Evolutionary conservation across 176 grass and related monocot species (phyloP).

Genomic region (Zea mays): DNA sequence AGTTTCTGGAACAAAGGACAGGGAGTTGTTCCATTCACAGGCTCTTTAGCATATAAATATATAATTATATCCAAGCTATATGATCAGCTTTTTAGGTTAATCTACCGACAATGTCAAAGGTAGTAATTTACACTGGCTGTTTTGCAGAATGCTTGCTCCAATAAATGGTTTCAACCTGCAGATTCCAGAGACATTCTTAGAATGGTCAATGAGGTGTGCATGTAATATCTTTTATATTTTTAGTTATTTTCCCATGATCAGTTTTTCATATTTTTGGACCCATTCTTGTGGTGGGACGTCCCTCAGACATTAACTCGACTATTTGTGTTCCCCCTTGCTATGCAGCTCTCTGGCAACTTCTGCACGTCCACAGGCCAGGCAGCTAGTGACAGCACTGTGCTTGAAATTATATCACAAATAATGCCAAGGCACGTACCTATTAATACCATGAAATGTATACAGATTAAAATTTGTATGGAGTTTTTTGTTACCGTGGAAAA

Average conservation of each 20-base stretch:
- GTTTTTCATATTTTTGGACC: background rate
- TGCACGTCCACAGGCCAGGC: slow-evolving; percentile 43
- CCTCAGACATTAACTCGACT: slow-evolving; percentile 33
- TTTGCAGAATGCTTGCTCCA: slow-evolving; percentile 90
- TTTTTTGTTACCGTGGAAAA: background rate
- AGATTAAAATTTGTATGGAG: background rate
- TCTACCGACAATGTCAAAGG: background rate
- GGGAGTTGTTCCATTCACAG: background rate
- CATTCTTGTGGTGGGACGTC: slow-evolving; percentile 13
- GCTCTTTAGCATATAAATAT: background rate
- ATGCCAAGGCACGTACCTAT: slow-evolving; percentile 47
- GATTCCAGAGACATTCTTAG: slow-evolving; percentile 63
- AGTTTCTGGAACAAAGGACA: background rate
- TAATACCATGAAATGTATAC: slow-evolving; percentile 5
- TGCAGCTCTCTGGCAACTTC: slow-evolving; percentile 72
- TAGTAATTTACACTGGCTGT: slow-evolving; percentile 19
- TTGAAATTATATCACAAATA: slow-evolving; percentile 62
- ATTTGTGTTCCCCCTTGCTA: slow-evolving; percentile 34
- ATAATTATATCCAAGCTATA: slow-evolving; percentile 16
- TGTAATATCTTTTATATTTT: slow-evolving; percentile 27
- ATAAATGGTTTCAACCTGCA: slow-evolving; percentile 63
- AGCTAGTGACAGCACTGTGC: slow-evolving; percentile 35
- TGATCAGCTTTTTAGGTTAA: slow-evolving; percentile 18
- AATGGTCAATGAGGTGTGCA: slow-evolving; percentile 77
- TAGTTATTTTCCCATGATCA: slow-evolving; percentile 18